Percentiles rank a stretch among this genome's conserved stretches.
phyloP scores from a whole-genome alignment of 768 basidiomycete species.

The Lactarius pseudohatsudake region DNA sequence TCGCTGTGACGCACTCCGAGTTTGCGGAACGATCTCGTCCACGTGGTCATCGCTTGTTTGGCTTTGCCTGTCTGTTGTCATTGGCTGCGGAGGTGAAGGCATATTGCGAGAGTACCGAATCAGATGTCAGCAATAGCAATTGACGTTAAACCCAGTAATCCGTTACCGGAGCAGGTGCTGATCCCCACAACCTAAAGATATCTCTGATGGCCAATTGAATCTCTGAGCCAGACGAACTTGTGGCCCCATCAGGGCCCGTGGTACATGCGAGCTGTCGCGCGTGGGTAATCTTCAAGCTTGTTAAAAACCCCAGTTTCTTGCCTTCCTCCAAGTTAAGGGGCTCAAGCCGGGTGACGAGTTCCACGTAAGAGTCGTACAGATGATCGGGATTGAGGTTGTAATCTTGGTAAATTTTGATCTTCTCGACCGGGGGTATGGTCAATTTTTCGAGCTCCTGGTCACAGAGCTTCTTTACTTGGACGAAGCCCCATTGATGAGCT shows the following conservation, averaged over 20 bases:
- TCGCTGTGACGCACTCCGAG: too few relatives aligned
- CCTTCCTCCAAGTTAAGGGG: constrained; percentile 56
- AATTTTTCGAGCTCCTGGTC: constrained; percentile 52
- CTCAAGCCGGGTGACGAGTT: constrained; percentile 49
- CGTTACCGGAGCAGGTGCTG: neutral
- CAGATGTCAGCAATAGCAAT: too few relatives aligned
- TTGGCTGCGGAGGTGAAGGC: too few relatives aligned
- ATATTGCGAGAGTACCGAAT: neutral
- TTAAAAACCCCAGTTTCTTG: constrained; percentile 49
- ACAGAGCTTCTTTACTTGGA: constrained; percentile 49
- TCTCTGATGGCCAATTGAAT: neutral
- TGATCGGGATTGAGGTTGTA: constrained; percentile 48
- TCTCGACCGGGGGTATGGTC: constrained; percentile 47
- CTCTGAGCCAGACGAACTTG: neutral
- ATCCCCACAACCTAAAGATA: neutral
- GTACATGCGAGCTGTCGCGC: constrained; percentile 46
- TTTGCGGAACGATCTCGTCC: too few relatives aligned
- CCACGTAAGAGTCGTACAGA: constrained; percentile 52
- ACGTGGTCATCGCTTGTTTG: too few relatives aligned
- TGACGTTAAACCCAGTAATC: neutral
- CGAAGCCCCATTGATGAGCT: constrained; percentile 55
- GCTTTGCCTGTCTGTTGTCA: too few relatives aligned
- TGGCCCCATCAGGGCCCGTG: neutral
- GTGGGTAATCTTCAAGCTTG: constrained; percentile 48
- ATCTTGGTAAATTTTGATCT: constrained; percentile 55